Evolutionary conservation across 1,284 basidiomycete species (phyloP), one percentile per base, ranked within the genome.

Genomic region (Pholiota adiposa): DNA sequence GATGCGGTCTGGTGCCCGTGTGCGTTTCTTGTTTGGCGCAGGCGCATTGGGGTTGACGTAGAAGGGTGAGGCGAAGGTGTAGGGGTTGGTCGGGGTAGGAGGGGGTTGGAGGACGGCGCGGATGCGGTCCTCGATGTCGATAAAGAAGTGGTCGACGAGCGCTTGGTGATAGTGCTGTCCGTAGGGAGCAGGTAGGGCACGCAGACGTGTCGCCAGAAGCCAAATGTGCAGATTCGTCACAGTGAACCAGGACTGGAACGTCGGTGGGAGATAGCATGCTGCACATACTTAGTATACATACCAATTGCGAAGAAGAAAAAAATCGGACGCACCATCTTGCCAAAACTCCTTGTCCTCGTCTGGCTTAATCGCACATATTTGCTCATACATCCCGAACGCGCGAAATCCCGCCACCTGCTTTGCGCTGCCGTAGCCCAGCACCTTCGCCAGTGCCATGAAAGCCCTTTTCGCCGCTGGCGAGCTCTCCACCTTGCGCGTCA

Each of bases 221-320:
- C 96, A 95, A 57, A 98, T 81, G 75, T 99, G 96, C 40, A 98
- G 82, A 64, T 97, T 95, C 46, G 95, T 96, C 56, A 98, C 81
- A 27, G 94, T 94, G 79, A 98, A 98, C 93, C 96, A 99, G 4
- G 96, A 94, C 73, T 98, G 96, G 74, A 98, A 98, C 0, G 97
- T 98, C 6, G 91, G 89, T 2, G 97, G 96, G 12, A 99, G 81
- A 52, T 83, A 81, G 70, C 94, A 98, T 65, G 89, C 96, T 96
- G 64, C 1, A 3, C 25, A 2, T 21, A 11, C 2, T 14, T 23
- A 25, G 16, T 18, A 9, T 33, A 21, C 18, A 18, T 23, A 38
- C 11, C 4, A 38, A 14, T 8, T 23, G 21, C 38, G 5, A 40
- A 40, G 44, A 21, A 43, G 14, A 2, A 12, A 1, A 21, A 2